Conservation (phyloP, 75 land plant species). For the Cunninghamia lanceolata region DNA sequence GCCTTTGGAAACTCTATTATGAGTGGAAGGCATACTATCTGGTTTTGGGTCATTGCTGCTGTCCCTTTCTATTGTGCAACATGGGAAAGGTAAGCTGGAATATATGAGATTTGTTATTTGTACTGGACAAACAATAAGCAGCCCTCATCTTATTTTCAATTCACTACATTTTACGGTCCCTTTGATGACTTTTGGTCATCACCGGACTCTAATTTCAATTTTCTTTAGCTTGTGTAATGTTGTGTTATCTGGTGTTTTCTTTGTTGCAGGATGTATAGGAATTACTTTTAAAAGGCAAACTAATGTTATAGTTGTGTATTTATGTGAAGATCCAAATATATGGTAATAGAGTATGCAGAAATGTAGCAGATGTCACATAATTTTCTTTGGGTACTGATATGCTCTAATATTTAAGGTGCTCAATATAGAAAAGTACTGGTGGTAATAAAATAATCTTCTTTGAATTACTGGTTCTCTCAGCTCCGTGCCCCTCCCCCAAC, state of each 20-base stretch:
- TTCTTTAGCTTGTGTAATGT: background rate
- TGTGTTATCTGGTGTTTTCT: background rate
- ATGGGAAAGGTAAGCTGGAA: slow-evolving; percentile 89
- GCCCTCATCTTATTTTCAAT: background rate
- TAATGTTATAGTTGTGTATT: background rate
- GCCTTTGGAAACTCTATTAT: slow-evolving; percentile 89
- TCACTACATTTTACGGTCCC: background rate
- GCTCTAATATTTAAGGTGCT: background rate
- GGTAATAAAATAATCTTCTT: no score
- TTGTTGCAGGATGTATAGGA: background rate
- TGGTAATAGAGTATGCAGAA: background rate
- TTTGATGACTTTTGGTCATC: background rate
- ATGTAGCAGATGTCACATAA: background rate
- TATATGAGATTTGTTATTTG: background rate
- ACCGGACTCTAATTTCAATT: background rate
- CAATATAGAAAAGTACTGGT: no score
- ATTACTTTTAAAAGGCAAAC: background rate
- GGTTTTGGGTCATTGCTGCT: slow-evolving; percentile 92
- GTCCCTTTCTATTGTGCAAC: slow-evolving; percentile 94
- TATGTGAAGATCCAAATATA: background rate
- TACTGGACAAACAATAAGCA: background rate
- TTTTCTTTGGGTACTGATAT: background rate
- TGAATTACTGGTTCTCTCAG: no score
- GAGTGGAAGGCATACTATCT: slow-evolving; percentile 78
- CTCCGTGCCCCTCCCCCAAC: no score